A percentile compares a stretch with the other conserved stretches of the same genome.
These are phyloP conservation scores for Teunomyces tritomae DNA, from an alignment of 805 yeast genomes.

Conservation along the genomic window DNA sequence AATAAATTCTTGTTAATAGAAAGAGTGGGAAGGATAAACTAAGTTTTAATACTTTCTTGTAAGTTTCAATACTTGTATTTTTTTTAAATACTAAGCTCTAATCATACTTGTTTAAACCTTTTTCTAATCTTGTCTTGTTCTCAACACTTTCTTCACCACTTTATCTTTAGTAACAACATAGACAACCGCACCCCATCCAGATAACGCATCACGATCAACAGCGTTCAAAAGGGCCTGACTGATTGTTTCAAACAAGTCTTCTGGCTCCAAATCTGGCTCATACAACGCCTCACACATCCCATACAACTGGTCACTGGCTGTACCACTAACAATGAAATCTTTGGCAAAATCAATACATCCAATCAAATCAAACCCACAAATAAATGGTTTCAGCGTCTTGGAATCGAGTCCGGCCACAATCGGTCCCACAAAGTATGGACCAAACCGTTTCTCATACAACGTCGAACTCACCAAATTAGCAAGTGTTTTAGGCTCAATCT, in stretches of 20 bases:
- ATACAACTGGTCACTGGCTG: constrained; percentile 93
- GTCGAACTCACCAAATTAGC: constrained; percentile 91
- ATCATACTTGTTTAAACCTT: neutral
- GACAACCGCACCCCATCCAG: constrained; percentile 98
- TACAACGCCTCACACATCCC: constrained; percentile 98
- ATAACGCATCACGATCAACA: constrained; percentile 93
- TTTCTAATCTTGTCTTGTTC: constrained; percentile 87
- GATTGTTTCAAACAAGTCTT: constrained; percentile 92
- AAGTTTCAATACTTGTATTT: too few relatives aligned
- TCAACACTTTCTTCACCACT: constrained; percentile 81
- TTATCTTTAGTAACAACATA: constrained; percentile 89
- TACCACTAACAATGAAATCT: constrained; percentile 93
- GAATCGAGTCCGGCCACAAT: constrained; percentile 92
- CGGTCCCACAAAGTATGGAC: constrained; percentile 97
- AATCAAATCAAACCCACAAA: constrained; percentile 93
- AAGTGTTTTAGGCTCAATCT: constrained; percentile 88
- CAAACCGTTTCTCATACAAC: constrained; percentile 86
- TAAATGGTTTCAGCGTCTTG: constrained; percentile 77
- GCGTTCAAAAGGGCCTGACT: constrained; percentile 92
- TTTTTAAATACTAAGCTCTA: neutral
- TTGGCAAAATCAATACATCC: constrained; percentile 95
- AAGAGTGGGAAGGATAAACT: too few relatives aligned
- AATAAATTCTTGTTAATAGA: neutral
- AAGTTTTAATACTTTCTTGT: too few relatives aligned
- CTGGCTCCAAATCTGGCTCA: constrained; percentile 92